A percentile compares a stretch with the other conserved stretches of the same genome.
Evolutionary conservation across 768 basidiomycete species (phyloP).

Genomic region (Hygrophorus russula): DNA sequence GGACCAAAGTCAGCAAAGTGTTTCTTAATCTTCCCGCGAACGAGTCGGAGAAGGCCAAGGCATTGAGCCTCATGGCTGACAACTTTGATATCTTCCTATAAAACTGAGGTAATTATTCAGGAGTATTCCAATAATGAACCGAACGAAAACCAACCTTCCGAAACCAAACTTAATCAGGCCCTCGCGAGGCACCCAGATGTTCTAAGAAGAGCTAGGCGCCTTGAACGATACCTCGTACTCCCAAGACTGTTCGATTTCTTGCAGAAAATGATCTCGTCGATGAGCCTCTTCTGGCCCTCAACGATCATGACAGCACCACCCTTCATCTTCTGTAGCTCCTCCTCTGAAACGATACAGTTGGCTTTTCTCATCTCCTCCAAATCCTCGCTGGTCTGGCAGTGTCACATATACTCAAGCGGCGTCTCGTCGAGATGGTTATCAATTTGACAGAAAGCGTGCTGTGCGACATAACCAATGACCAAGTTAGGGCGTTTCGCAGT

Average conservation of each 20-base stretch:
- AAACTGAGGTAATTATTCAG: not conserved
- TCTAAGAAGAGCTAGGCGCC: conserved; percentile 89
- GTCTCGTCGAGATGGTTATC: conserved; percentile 98
- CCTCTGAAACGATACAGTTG: conserved; percentile 74
- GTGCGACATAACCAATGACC: conserved; percentile 98
- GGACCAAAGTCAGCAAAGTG: conserved; percentile 98
- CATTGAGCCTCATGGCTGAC: conserved; percentile 97
- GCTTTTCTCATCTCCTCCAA: conserved; percentile 95
- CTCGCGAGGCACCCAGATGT: conserved; percentile 94
- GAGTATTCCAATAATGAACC: not conserved
- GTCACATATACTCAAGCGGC: conserved; percentile 98
- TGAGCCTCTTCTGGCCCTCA: conserved; percentile 90
- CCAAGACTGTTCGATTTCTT: conserved; percentile 99
- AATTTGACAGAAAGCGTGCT: conserved; percentile 99
- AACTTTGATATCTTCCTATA: conserved; percentile 88
- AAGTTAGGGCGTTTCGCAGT: conserved; percentile 99
- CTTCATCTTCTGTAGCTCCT: conserved; percentile 93
- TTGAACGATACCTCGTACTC: conserved; percentile 98
- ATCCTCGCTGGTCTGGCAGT: conserved; percentile 99
- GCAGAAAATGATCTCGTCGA: conserved; percentile 82
- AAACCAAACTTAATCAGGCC: conserved; percentile 97
- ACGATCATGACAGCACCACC: conserved; percentile 78
- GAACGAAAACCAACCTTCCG: conserved; percentile 48
- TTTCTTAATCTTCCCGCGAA: conserved; percentile 98
- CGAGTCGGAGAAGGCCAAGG: conserved; percentile 88